Conservation (phyloP, 2,329 filamentous ascomycete genomes). For the Fusarium acutatum region DNA sequence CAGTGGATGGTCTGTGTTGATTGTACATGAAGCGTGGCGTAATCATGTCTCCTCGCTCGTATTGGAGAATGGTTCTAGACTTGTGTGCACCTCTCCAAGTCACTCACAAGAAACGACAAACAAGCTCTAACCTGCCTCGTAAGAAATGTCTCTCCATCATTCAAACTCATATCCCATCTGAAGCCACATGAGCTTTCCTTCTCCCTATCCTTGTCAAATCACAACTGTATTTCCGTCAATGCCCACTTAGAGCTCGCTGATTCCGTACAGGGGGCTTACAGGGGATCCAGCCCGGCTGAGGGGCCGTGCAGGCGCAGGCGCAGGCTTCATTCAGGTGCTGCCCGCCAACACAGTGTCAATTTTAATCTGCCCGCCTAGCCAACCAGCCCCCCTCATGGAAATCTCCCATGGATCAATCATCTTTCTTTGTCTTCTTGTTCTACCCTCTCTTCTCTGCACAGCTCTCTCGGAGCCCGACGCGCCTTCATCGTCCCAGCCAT, state of each 20-base stretch:
- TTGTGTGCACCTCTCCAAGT: neutral
- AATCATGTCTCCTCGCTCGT: slow-evolving; percentile 13
- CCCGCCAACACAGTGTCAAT: slow-evolving; percentile 35
- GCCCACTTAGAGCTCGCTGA: slow-evolving; percentile 30
- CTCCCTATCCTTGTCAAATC: slow-evolving; percentile 7
- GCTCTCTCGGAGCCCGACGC: slow-evolving; percentile 33
- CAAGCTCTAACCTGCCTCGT: slow-evolving; percentile 28
- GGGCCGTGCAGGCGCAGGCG: slow-evolving; percentile 17
- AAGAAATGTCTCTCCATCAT: slow-evolving; percentile 35
- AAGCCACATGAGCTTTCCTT: slow-evolving; percentile 24
- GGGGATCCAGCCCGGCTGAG: slow-evolving; percentile 17
- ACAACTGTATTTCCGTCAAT: slow-evolving; percentile 24
- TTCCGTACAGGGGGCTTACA: slow-evolving; percentile 18
- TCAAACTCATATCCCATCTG: slow-evolving; percentile 25
- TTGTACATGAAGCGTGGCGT: slow-evolving; percentile 32
- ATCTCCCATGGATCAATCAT: slow-evolving; percentile 22
- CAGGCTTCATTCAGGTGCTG: slow-evolving; percentile 26
- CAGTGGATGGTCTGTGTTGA: neutral
- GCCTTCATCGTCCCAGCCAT: slow-evolving; percentile 33
- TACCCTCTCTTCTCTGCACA: slow-evolving; percentile 30
- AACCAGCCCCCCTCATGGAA: slow-evolving; percentile 35
- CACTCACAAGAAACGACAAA: slow-evolving; percentile 2
- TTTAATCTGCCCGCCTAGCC: slow-evolving; percentile 14
- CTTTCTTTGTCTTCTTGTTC: slow-evolving; percentile 21
- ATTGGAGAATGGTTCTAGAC: neutral